Evolutionary conservation across 2,329 filamentous ascomycete species (phyloP).

Genomic region (Nemania serpens): DNA sequence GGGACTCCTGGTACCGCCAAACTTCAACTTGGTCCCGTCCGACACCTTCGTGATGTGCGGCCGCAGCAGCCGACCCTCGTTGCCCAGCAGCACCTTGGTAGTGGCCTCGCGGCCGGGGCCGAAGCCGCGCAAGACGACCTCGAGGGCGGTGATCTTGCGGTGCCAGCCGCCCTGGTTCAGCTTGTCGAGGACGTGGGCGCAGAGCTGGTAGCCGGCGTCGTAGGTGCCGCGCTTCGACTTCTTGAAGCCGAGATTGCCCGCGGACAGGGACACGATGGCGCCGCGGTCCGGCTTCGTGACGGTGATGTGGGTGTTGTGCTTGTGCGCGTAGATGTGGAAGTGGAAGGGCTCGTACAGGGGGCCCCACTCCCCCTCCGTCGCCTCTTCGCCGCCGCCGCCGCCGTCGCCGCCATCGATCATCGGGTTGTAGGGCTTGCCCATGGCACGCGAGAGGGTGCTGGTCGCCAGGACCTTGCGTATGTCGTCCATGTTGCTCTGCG

Average conservation of each 20-base stretch:
- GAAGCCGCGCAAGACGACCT: conserved; percentile 84
- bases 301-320: conserved; percentile 95
- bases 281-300: conserved; percentile 81
- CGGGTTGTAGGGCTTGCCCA: conserved; percentile 27
- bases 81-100: conserved; percentile 84
- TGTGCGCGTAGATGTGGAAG: conserved; percentile 83
- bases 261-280: conserved; percentile 77
- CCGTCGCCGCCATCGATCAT: neutral
- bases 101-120: conserved; percentile 86
- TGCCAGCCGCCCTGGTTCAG: conserved; percentile 83
- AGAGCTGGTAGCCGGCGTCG: conserved; percentile 90
- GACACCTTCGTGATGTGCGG: conserved; percentile 77
- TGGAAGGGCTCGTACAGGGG: conserved; percentile 69
- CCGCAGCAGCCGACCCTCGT: conserved; percentile 77
- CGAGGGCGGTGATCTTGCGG: conserved; percentile 74
- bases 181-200: conserved; percentile 79
- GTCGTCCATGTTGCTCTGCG: conserved; percentile 2
- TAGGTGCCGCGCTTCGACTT: conserved; percentile 81
- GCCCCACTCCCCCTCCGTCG: conserved; percentile 42
- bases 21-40: conserved; percentile 89
- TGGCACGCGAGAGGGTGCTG: conserved; percentile 28
- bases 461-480: conserved; percentile 29
- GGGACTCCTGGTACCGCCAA: conserved; percentile 88
- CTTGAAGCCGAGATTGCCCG: conserved; percentile 89
- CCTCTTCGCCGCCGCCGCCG: conserved; percentile 27